Conservation (phyloP, 306 rosid genomes). For the Boehmeria nivea region DNA sequence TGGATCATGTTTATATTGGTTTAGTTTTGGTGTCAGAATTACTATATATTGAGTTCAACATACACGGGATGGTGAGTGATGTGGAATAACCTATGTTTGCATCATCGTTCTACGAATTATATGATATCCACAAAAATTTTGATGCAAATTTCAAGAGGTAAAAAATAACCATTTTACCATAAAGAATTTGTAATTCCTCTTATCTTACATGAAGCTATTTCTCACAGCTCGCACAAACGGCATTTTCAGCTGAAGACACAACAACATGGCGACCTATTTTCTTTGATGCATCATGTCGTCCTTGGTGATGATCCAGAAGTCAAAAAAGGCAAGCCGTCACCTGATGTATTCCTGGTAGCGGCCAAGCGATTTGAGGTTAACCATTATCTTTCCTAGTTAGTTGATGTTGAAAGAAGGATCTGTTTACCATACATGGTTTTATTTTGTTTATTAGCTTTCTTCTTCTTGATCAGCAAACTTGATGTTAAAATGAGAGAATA, state of each 20-base stretch:
- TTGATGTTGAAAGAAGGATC: constrained; percentile 3
- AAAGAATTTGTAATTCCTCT: constrained; percentile 14
- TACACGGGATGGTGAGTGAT: too few species aligned
- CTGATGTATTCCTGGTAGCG: constrained; percentile 80
- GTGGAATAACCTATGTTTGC: too few species aligned
- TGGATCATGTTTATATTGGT: too few species aligned
- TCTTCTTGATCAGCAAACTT: constrained; percentile 6
- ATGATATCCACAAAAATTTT: too few species aligned
- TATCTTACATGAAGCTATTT: constrained; percentile 15
- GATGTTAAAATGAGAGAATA: constrained; percentile 8
- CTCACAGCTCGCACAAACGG: constrained; percentile 62
- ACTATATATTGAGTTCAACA: too few species aligned
- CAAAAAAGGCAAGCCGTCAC: constrained; percentile 91
- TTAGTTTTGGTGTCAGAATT: too few species aligned
- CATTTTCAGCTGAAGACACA: constrained; percentile 90
- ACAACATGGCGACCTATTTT: constrained; percentile 59
- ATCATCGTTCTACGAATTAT: too few species aligned
- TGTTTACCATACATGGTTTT: constrained; percentile 1
- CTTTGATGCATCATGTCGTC: constrained; percentile 86
- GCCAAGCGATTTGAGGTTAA: constrained; percentile 93
- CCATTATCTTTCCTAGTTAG: constrained; percentile 1
- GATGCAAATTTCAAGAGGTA: background rate
- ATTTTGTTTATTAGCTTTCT: constrained; percentile 8
- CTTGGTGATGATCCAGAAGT: constrained; percentile 96
- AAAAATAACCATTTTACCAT: background rate